Percentiles rank a stretch among this genome's conserved stretches.
Evolutionary conservation across 2,329 filamentous ascomycete species (phyloP).

Genomic region (Hymenoscyphus occultus): DNA sequence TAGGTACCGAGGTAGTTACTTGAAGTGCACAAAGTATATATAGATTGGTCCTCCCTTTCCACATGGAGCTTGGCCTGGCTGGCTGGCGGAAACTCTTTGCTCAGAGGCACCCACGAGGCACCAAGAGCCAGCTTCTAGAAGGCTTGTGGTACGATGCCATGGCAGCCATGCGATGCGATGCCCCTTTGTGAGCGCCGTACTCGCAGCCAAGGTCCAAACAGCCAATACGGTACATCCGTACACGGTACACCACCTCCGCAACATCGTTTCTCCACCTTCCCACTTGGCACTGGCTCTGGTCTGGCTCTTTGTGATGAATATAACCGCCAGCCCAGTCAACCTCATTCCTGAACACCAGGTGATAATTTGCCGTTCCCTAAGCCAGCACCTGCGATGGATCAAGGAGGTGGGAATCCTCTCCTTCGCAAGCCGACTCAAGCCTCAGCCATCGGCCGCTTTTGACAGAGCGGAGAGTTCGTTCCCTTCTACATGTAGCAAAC

Average conservation of each 20-base stretch:
- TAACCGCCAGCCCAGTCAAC: conserved; percentile 6
- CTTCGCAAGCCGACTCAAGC: conserved; percentile 4
- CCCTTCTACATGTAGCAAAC: not conserved
- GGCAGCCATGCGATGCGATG: not conserved
- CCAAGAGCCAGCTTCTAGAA: conserved; percentile 3
- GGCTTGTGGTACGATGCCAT: not conserved
- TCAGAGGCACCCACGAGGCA: not conserved
- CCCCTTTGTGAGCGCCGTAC: not conserved
- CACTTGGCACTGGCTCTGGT: not conserved
- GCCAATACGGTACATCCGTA: not conserved
- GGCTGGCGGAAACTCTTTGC: not conserved
- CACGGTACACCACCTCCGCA: not conserved
- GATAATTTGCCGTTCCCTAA: not conserved
- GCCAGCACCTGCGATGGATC: not conserved
- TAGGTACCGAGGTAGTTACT: too few relatives aligned
- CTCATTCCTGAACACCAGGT: not conserved
- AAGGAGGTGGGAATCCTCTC: not conserved
- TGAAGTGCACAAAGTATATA: too few relatives aligned
- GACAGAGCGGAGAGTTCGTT: not conserved
- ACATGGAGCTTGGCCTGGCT: not conserved
- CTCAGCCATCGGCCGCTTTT: conserved; percentile 4
- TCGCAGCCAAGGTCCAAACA: not conserved
- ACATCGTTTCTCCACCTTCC: not conserved
- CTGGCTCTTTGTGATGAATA: conserved; percentile 6
- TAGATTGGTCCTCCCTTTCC: not conserved